phyloP scores from a whole-genome alignment of 1,139 yeast genomes.

The Pichia sp. region DNA sequence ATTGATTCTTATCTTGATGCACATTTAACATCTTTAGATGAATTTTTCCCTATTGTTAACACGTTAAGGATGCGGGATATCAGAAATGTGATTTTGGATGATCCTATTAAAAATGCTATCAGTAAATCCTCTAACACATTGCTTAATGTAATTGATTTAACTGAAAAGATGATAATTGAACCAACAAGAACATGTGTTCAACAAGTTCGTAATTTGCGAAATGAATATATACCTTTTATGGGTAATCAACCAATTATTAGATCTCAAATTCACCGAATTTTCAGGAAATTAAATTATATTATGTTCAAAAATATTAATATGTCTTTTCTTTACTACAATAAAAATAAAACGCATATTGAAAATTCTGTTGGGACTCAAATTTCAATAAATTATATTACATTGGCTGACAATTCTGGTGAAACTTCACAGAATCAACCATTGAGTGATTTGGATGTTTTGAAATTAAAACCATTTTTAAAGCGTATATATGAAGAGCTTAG shows the following conservation, averaged over 20 bases:
- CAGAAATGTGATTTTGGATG: constrained; percentile 34
- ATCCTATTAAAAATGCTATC: constrained; percentile 20
- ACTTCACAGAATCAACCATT: constrained; percentile 43
- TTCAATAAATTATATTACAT: constrained; percentile 22
- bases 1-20: constrained; percentile 31
- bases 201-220: constrained; percentile 31
- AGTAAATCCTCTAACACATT: constrained; percentile 32
- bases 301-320: constrained; percentile 41
- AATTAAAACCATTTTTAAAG: constrained; percentile 21
- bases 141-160: constrained; percentile 31
- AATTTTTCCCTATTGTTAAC: constrained; percentile 34
- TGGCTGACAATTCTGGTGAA: constrained; percentile 35
- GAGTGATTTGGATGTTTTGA: constrained; percentile 34
- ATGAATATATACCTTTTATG: constrained; percentile 32
- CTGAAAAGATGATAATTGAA: constrained; percentile 34
- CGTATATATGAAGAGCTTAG: constrained; percentile 14
- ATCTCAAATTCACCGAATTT: constrained; percentile 55
- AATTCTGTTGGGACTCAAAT: constrained; percentile 40
- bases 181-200: constrained; percentile 40
- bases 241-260: constrained; percentile 58
- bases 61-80: constrained; percentile 37
- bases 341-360: constrained; percentile 3
- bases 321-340: constrained; percentile 34
- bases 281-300: constrained; percentile 52
- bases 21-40: constrained; percentile 35